Conservation (phyloP, 2,329 filamentous ascomycete genomes). For the Furcasterigmium furcatum region DNA sequence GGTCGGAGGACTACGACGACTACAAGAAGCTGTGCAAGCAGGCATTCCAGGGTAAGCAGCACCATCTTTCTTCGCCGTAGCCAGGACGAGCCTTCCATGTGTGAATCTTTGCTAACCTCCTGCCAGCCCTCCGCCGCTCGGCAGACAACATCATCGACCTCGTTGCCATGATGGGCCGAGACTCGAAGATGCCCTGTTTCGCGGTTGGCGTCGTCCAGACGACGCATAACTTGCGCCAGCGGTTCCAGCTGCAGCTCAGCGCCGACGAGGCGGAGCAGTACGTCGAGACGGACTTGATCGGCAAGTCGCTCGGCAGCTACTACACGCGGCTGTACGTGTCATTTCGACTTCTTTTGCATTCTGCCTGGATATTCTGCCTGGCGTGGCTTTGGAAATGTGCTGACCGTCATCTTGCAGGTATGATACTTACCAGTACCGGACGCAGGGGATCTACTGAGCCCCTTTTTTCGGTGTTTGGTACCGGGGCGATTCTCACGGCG, state of each 20-base stretch:
- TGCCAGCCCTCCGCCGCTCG: slow-evolving; percentile 66
- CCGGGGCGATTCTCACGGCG: too few relatives aligned
- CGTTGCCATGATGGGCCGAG: slow-evolving; percentile 79
- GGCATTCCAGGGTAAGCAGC: slow-evolving; percentile 67
- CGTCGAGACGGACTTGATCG: slow-evolving; percentile 76
- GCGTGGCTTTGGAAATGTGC: not conserved
- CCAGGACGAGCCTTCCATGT: too few relatives aligned
- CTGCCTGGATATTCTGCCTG: not conserved
- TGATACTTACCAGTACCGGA: slow-evolving; percentile 84
- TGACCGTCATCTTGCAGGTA: slow-evolving; percentile 54
- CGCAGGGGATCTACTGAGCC: slow-evolving; percentile 76
- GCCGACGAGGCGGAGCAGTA: slow-evolving; percentile 78
- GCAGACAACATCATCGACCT: slow-evolving; percentile 80
- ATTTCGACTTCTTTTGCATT: not conserved
- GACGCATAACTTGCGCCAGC: slow-evolving; percentile 64
- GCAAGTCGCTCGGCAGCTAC: slow-evolving; percentile 81
- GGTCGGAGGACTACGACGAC: slow-evolving; percentile 66
- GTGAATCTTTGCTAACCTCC: slow-evolving; percentile 16
- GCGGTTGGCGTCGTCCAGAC: slow-evolving; percentile 70
- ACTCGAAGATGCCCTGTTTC: slow-evolving; percentile 84
- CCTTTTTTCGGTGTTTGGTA: too few relatives aligned
- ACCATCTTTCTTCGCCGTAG: slow-evolving; percentile 4
- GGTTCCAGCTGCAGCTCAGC: slow-evolving; percentile 80
- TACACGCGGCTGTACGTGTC: slow-evolving; percentile 76
- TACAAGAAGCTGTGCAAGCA: slow-evolving; percentile 80